Percentiles rank a stretch among this genome's conserved stretches.
Conservation (phyloP, 768 basidiomycete genomes). For the Lactarius quietus region DNA sequence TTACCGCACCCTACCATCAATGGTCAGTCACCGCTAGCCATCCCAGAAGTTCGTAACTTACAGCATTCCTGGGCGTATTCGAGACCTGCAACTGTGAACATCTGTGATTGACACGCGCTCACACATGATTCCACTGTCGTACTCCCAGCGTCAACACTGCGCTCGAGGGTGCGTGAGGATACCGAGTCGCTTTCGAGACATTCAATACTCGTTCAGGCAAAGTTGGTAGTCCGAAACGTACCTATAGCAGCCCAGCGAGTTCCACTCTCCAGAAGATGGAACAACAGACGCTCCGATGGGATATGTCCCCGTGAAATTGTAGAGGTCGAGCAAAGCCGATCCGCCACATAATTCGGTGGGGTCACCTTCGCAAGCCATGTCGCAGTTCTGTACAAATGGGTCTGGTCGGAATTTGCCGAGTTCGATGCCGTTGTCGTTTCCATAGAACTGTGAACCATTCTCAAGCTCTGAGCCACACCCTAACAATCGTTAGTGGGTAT, state of each 20-base stretch:
- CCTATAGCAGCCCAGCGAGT: background rate
- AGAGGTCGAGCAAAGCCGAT: background rate
- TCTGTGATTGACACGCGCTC: background rate
- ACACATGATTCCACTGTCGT: background rate
- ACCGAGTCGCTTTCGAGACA: background rate
- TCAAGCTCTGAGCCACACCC: background rate
- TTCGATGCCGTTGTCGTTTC: background rate
- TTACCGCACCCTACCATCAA: constrained; percentile 2
- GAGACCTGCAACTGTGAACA: constrained; percentile 3
- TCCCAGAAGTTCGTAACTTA: background rate
- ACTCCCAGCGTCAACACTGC: constrained; percentile 1
- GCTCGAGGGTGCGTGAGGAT: constrained; percentile 2
- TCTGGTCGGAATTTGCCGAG: too few relatives aligned
- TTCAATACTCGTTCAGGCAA: background rate
- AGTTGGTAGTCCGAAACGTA: background rate
- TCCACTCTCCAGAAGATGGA: background rate
- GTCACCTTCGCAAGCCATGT: background rate
- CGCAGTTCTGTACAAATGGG: background rate
- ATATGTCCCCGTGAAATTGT: background rate
- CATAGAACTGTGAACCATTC: background rate
- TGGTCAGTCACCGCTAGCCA: background rate
- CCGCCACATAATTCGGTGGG: background rate
- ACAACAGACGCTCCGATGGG: background rate
- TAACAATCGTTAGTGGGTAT: background rate
- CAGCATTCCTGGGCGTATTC: constrained; percentile 9